Conservation (phyloP, 768 basidiomycete species). For the Tulasnella sp. region DNA sequence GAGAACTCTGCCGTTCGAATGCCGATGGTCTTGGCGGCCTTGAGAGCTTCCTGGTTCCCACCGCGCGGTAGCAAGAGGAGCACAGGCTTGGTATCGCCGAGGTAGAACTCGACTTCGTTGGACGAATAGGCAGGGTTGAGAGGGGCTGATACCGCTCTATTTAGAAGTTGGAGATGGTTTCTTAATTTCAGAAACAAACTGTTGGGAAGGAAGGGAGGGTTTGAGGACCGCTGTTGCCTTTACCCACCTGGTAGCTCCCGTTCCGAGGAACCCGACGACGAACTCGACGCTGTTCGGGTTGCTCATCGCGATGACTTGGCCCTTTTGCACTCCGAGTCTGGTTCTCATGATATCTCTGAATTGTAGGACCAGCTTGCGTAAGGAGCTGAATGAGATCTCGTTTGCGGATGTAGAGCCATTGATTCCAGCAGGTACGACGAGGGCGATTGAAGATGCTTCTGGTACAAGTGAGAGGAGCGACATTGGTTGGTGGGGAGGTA, state of each 20-base stretch:
- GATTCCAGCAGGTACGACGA: conserved; percentile 1
- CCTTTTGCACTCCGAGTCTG: conserved; percentile 19
- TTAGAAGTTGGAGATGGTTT: neutral
- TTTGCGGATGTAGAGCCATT: conserved; percentile 10
- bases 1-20: conserved; percentile 16
- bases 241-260: conserved; percentile 19
- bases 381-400: conserved; percentile 16
- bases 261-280: conserved; percentile 21
- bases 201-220: neutral
- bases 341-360: conserved; percentile 17
- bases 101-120: conserved; percentile 22
- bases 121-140: conserved; percentile 21
- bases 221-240: too few relatives aligned
- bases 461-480: conserved; percentile 3
- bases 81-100: conserved; percentile 22
- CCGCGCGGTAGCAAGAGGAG: conserved; percentile 19
- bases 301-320: conserved; percentile 21
- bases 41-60: conserved; percentile 17
- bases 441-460: neutral
- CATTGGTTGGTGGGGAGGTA: neutral
- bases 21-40: conserved; percentile 17
- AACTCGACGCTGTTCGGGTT: conserved; percentile 22
- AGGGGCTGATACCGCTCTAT: conserved; percentile 22
- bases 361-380: conserved; percentile 14
- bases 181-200: neutral